These are phyloP conservation scores for Dothistroma septosporum DNA, from an alignment of 2,329 filamentous ascomycete species.

Conservation along the genomic window DNA sequence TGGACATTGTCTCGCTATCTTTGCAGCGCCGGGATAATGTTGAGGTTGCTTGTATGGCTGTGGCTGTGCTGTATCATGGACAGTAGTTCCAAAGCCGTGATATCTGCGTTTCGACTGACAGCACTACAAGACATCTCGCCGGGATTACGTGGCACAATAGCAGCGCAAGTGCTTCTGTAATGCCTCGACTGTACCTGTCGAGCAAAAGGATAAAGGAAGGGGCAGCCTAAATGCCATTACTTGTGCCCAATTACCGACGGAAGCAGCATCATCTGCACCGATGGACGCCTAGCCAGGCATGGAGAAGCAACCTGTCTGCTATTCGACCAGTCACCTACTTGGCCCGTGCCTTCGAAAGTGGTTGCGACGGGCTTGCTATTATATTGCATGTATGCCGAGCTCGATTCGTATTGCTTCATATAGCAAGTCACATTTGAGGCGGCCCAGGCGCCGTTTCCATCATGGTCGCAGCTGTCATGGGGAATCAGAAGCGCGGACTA, in stretches of 20 bases:
- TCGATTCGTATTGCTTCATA: conserved; percentile 44
- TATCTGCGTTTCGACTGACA: too few species aligned
- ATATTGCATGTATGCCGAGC: conserved; percentile 48
- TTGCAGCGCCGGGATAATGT: too few species aligned
- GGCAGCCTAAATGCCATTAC: too few species aligned
- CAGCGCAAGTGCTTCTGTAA: too few species aligned
- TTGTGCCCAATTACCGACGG: background rate
- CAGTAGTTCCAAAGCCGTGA: too few species aligned
- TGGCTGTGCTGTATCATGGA: too few species aligned
- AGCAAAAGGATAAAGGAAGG: too few species aligned
- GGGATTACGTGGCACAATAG: too few species aligned
- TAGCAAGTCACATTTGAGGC: conserved; percentile 41
- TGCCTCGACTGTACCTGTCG: too few species aligned
- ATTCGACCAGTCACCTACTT: conserved; percentile 41
- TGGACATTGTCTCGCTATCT: too few species aligned
- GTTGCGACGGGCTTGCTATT: conserved; percentile 52
- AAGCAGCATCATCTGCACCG: conserved; percentile 27
- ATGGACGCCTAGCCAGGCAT: conserved; percentile 48
- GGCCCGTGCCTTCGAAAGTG: conserved; percentile 49
- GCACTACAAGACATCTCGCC: too few species aligned
- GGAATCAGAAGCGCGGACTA: background rate
- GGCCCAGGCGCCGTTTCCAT: conserved; percentile 41
- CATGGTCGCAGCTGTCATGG: conserved; percentile 49
- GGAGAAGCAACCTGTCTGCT: conserved; percentile 43
- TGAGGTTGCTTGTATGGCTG: too few species aligned